A percentile compares a stretch with the other conserved stretches of the same genome.
phyloP scores from a whole-genome alignment of 805 yeast species.

The Metschnikowia orientalis region DNA sequence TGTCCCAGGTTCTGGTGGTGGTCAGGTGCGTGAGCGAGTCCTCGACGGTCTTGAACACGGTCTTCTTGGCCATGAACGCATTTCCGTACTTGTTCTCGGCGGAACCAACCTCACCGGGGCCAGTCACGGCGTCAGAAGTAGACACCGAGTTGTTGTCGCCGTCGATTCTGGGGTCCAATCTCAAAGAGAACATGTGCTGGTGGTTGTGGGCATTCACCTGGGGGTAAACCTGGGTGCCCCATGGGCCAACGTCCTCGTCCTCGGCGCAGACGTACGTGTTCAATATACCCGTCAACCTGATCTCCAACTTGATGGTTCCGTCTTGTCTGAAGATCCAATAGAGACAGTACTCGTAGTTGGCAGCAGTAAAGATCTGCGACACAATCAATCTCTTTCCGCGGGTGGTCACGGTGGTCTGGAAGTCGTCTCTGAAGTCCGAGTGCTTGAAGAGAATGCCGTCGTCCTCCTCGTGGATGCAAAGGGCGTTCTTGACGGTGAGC shows the following conservation, averaged over 20 bases:
- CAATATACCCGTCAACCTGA: conserved; percentile 77
- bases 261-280: conserved; percentile 65
- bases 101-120: conserved; percentile 59
- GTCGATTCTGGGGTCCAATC: conserved; percentile 77
- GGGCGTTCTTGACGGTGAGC: conserved; percentile 67
- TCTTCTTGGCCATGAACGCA: conserved; percentile 63
- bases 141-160: conserved; percentile 77
- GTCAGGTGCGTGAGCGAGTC: conserved; percentile 62
- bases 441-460: conserved; percentile 77
- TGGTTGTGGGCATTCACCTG: conserved; percentile 81
- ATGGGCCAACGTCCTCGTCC: conserved; percentile 65
- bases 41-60: conserved; percentile 61
- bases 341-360: conserved; percentile 80
- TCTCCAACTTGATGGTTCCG: conserved; percentile 75
- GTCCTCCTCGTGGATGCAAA: conserved; percentile 84
- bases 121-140: conserved; percentile 56
- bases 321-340: conserved; percentile 83
- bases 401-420: conserved; percentile 68
- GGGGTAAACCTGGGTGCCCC: conserved; percentile 80
- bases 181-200: conserved; percentile 75
- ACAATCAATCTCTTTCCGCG: conserved; percentile 71
- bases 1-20: conserved; percentile 72
- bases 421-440: conserved; percentile 78
- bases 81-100: conserved; percentile 74
- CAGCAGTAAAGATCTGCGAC: conserved; percentile 82